Percentiles rank a stretch among this genome's conserved stretches.
Evolutionary conservation across 2,329 filamentous ascomycete species (phyloP).

Genomic region (Xylariales sp.): DNA sequence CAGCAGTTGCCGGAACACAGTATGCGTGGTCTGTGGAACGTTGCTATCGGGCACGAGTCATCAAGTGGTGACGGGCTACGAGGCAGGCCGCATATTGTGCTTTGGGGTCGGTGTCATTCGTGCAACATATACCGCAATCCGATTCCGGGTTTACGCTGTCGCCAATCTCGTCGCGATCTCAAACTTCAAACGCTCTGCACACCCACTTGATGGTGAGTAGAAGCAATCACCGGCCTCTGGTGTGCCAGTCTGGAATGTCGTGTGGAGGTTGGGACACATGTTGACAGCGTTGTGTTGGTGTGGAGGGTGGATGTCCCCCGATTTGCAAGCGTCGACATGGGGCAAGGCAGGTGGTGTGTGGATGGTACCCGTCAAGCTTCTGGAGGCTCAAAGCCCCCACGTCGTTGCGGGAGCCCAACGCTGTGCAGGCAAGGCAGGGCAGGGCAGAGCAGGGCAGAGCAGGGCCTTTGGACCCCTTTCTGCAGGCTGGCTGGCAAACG

Average conservation of each 20-base stretch:
- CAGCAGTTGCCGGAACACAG: neutral
- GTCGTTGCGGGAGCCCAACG: too few relatives aligned
- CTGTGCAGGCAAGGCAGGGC: too few relatives aligned
- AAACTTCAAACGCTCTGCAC: neutral
- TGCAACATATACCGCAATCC: neutral
- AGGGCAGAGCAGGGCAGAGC: too few relatives aligned
- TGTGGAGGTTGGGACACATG: neutral
- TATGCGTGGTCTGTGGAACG: conserved; percentile 1
- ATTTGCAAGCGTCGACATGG: too few relatives aligned
- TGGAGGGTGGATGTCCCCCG: too few relatives aligned
- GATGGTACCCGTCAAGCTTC: too few relatives aligned
- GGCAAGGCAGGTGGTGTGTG: too few relatives aligned
- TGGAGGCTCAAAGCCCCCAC: too few relatives aligned
- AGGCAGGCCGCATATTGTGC: conserved; percentile 2
- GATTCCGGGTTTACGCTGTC: neutral
- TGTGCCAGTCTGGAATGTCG: neutral
- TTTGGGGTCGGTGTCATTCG: too few relatives aligned
- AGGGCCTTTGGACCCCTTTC: neutral
- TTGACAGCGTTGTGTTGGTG: too few relatives aligned
- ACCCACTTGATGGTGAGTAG: neutral
- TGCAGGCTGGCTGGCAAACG: neutral
- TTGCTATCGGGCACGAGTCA: neutral
- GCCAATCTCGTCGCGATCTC: neutral
- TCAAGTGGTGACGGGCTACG: neutral
- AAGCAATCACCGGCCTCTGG: neutral